Conservation (phyloP, 768 basidiomycete genomes). For the Xerocomellus amylosporus region DNA sequence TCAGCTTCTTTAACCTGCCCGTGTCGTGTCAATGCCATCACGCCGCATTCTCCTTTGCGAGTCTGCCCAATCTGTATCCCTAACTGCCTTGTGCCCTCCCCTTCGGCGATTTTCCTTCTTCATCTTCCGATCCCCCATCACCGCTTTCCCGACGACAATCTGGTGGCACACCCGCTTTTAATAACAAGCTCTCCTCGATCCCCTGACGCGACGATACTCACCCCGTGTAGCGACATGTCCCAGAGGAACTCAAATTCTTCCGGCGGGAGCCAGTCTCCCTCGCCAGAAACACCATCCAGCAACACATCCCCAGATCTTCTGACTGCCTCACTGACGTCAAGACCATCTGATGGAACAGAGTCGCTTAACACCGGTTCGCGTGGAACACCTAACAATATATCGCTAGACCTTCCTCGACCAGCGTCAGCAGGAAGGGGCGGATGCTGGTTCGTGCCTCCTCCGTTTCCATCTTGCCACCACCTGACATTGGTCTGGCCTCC, state of each 20-base stretch:
- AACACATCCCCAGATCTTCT: slow-evolving; percentile 47
- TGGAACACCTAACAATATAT: slow-evolving; percentile 47
- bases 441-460: slow-evolving; percentile 60
- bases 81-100: slow-evolving; percentile 21
- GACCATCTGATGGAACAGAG: slow-evolving; percentile 35
- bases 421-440: slow-evolving; percentile 66
- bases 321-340: slow-evolving; percentile 35
- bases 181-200: slow-evolving; percentile 24
- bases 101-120: slow-evolving; percentile 28
- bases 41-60: slow-evolving; percentile 29
- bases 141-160: slow-evolving; percentile 23
- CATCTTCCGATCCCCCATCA: slow-evolving; percentile 30
- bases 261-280: slow-evolving; percentile 48
- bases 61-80: slow-evolving; percentile 30
- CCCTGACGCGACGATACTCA: slow-evolving; percentile 21
- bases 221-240: slow-evolving; percentile 40
- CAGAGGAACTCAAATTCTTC: slow-evolving; percentile 48
- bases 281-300: slow-evolving; percentile 42
- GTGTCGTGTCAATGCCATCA: slow-evolving; percentile 30
- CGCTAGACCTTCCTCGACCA: slow-evolving; percentile 51
- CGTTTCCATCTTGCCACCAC: background rate
- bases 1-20: slow-evolving; percentile 31
- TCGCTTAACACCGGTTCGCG: slow-evolving; percentile 19
- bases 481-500: slow-evolving; percentile 8
- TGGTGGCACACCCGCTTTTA: slow-evolving; percentile 19